Percentiles rank a stretch among this genome's conserved stretches.
These are phyloP conservation scores for Aaosphaeria arxii DNA, from an alignment of 2,329 filamentous ascomycete species.

Conservation along the genomic window DNA sequence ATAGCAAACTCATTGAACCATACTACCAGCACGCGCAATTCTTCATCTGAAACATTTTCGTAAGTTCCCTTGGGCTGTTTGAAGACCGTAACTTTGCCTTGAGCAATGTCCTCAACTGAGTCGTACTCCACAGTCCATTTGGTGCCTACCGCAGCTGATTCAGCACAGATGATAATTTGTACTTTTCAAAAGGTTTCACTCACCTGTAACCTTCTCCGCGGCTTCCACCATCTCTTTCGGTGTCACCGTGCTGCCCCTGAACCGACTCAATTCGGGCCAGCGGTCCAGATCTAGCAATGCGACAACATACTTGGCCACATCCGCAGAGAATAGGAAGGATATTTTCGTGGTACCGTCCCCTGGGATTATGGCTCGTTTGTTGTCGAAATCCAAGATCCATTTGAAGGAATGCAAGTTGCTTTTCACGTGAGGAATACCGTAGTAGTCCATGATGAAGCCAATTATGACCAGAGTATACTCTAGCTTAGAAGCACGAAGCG, in stretches of 20 bases:
- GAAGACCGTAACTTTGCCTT: constrained; percentile 7
- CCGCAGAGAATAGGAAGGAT: constrained; percentile 9
- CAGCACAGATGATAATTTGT: neutral
- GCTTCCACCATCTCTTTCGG: constrained; percentile 46
- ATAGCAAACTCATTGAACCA: neutral
- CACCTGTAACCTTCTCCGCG: constrained; percentile 42
- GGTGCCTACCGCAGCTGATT: neutral
- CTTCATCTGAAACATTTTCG: neutral
- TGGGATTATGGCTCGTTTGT: constrained; percentile 10
- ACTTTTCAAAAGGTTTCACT: neutral
- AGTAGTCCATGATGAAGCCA: constrained; percentile 28
- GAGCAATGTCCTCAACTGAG: constrained; percentile 4
- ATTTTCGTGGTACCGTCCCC: constrained; percentile 10
- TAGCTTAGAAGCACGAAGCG: constrained; percentile 13
- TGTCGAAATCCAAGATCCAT: constrained; percentile 15
- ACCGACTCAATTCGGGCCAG: constrained; percentile 35
- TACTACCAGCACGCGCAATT: neutral
- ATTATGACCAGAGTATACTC: constrained; percentile 22
- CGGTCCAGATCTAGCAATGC: constrained; percentile 5
- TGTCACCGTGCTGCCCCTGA: constrained; percentile 43
- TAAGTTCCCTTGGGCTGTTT: constrained; percentile 7
- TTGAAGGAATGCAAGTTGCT: constrained; percentile 14
- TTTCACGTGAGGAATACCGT: constrained; percentile 20
- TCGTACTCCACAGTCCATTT: constrained; percentile 7
- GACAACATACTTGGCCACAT: constrained; percentile 15